phyloP scores from a whole-genome alignment of 495 filamentous ascomycete genomes.

The Penicillium ochrochloron region DNA sequence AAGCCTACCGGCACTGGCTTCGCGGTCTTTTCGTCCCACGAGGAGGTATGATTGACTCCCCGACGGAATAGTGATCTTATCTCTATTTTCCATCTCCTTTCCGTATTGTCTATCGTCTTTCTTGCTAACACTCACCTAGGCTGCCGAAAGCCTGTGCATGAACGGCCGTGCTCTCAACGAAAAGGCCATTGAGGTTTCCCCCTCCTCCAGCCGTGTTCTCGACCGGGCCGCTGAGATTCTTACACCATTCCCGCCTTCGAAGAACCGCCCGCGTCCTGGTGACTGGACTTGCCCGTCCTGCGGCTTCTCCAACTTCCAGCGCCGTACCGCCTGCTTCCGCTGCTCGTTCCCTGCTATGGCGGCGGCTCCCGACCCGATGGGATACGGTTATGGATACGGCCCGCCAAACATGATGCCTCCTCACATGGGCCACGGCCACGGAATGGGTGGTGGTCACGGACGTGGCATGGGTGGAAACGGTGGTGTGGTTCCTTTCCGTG shows the following conservation, averaged over 20 bases:
- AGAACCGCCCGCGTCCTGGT: conserved; percentile 94
- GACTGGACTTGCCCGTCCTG: conserved; percentile 99
- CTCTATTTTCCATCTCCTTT: background rate
- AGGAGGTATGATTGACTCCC: conserved; percentile 75
- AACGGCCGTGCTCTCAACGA: conserved; percentile 97
- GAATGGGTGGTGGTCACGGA: conserved; percentile 70
- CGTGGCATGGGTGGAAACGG: conserved; percentile 76
- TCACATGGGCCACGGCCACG: conserved; percentile 80
- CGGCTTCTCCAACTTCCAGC: conserved; percentile 86
- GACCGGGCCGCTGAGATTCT: conserved; percentile 94
- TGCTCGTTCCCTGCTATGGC: conserved; percentile 95
- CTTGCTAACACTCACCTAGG: conserved; percentile 55
- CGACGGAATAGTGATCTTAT: background rate
- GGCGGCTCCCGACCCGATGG: conserved; percentile 73
- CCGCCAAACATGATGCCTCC: conserved; percentile 81
- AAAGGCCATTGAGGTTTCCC: conserved; percentile 97
- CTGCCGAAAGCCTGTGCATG: conserved; percentile 97
- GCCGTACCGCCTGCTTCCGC: conserved; percentile 96
- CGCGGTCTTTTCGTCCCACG: conserved; percentile 96
- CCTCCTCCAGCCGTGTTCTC: conserved; percentile 91
- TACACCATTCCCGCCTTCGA: conserved; percentile 95
- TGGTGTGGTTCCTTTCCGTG: conserved; percentile 94
- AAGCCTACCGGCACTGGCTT: conserved; percentile 98
- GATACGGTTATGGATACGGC: conserved; percentile 76
- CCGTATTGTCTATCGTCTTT: conserved; percentile 9